Evolutionary conservation across 768 basidiomycete species (phyloP).

Genomic region (Termitomyces eurrhizus): DNA sequence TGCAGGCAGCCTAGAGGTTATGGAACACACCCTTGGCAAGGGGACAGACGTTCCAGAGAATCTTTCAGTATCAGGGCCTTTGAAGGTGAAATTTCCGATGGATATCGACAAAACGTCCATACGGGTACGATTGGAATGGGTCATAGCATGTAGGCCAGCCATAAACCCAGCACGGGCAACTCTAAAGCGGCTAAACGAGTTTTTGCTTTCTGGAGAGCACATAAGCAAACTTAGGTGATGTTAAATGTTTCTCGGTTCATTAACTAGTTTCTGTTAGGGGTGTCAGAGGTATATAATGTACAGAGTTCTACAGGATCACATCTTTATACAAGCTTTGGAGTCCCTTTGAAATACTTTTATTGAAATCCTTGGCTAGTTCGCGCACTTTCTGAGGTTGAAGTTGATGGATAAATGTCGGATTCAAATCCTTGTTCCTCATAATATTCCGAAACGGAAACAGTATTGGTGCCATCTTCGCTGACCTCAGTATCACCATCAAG

Average conservation of each 20-base stretch:
- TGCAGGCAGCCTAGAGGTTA: not conserved
- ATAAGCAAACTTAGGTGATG: not conserved
- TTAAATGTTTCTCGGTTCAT: not conserved
- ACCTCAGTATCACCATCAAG: not conserved
- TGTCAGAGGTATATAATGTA: not conserved
- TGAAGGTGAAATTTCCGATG: not conserved
- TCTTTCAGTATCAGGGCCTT: not conserved
- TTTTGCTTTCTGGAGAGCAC: conserved; percentile 38
- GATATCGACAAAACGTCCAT: conserved; percentile 55
- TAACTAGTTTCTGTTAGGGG: not conserved
- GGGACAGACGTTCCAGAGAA: not conserved
- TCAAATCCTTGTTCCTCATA: not conserved
- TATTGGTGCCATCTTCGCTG: not conserved
- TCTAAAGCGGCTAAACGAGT: conserved; percentile 76
- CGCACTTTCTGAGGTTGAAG: not conserved
- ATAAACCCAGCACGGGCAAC: conserved; percentile 85
- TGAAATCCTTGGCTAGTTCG: not conserved
- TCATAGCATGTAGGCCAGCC: conserved; percentile 67
- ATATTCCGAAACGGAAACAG: not conserved
- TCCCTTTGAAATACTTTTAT: not conserved
- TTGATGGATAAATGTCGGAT: not conserved
- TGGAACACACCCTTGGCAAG: not conserved
- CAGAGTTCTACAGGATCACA: not conserved
- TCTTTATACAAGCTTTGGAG: not conserved
- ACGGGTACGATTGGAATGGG: conserved; percentile 78